These are phyloP conservation scores for Saururus chinensis DNA, from an alignment of 164 flowering plant genomes.

Conservation along the genomic window DNA sequence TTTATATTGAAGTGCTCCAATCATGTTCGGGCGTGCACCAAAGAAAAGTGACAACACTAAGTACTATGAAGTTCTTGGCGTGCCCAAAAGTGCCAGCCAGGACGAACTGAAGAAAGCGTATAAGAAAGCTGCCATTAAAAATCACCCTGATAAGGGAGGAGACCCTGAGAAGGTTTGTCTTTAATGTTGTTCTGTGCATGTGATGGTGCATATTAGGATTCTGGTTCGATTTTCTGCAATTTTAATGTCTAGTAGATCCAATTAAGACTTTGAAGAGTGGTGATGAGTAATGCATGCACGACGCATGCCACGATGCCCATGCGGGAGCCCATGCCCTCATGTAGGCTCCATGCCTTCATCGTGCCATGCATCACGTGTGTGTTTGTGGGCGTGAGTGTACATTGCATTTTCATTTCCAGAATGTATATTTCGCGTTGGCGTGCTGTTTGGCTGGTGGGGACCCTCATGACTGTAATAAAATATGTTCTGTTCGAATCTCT, in stretches of 20 bases:
- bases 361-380: too few relatives aligned
- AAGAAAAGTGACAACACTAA: conserved; percentile 41
- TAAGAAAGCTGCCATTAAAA: conserved; percentile 49
- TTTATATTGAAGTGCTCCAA: conserved; percentile 15
- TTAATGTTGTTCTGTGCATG: neutral
- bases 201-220: neutral
- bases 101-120: conserved; percentile 60
- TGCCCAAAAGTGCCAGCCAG: conserved; percentile 29
- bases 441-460: too few relatives aligned
- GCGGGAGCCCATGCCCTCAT: too few relatives aligned
- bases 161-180: conserved; percentile 46
- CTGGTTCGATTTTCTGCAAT: neutral
- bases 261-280: too few relatives aligned
- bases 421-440: too few relatives aligned
- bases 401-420: too few relatives aligned
- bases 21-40: conserved; percentile 55
- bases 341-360: too few relatives aligned
- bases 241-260: neutral
- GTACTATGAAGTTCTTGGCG: conserved; percentile 49
- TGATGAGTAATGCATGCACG: too few relatives aligned
- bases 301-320: too few relatives aligned
- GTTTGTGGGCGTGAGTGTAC: too few relatives aligned
- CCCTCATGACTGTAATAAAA: too few relatives aligned
- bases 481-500: too few relatives aligned
- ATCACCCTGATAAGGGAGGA: conserved; percentile 63